Percentiles rank a stretch among this genome's conserved stretches.
phyloP scores from a whole-genome alignment of 768 basidiomycete genomes.

The Phaeotremella skinneri region DNA sequence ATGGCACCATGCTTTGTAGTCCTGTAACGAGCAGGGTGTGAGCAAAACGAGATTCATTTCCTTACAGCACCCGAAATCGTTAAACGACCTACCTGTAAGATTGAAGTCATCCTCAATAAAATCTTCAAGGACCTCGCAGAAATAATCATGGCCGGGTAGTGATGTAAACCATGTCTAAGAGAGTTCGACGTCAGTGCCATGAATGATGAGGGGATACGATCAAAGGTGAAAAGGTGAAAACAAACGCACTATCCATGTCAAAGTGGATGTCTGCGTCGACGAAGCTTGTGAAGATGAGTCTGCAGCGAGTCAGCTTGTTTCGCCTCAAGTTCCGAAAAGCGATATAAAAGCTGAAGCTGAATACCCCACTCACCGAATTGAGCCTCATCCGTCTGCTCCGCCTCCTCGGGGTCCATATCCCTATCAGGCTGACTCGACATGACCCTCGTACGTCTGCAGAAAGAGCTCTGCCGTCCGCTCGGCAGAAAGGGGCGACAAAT shows the following conservation, averaged over 20 bases:
- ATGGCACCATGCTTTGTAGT: slow-evolving; percentile 68
- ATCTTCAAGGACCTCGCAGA: slow-evolving; percentile 95
- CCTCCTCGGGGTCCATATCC: slow-evolving; percentile 26
- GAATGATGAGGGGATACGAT: slow-evolving; percentile 12
- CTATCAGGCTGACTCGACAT: slow-evolving; percentile 16
- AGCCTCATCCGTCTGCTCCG: slow-evolving; percentile 33
- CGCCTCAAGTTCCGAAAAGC: no score
- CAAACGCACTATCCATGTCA: slow-evolving; percentile 50
- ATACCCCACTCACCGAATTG: slow-evolving; percentile 28
- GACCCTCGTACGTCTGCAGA: no score
- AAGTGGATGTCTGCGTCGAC: slow-evolving; percentile 50
- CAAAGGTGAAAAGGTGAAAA: background rate
- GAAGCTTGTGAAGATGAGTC: slow-evolving; percentile 49
- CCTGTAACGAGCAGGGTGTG: slow-evolving; percentile 24
- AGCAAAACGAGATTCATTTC: background rate
- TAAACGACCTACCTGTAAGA: slow-evolving; percentile 65
- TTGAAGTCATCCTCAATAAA: slow-evolving; percentile 99
- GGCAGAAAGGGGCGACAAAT: background rate
- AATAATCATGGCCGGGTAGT: slow-evolving; percentile 74
- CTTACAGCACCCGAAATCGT: background rate
- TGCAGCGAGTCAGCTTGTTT: slow-evolving; percentile 13
- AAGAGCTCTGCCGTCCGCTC: no score
- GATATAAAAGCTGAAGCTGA: background rate
- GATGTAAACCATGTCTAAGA: slow-evolving; percentile 52
- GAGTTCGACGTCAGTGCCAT: no score